Base-by-base conservation (phyloP, 225 moss, liverwort and hornwort genomes). In the Polytrichum formosum region DNA sequence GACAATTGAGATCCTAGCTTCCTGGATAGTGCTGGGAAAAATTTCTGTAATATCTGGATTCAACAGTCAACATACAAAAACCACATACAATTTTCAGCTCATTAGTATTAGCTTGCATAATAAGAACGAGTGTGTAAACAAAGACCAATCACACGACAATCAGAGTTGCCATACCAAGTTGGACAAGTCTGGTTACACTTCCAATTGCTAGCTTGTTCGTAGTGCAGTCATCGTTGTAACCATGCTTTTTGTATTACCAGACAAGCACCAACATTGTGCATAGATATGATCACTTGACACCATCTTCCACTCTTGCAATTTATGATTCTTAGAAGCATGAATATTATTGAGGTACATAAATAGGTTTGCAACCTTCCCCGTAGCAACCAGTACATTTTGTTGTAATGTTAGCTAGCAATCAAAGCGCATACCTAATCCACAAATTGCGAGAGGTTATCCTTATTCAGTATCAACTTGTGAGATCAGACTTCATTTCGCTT, bases 11-110 rank as follows among this genome's bases (percentile, higher is more conserved):
- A 54, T 64, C 61, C 69, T 54, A 17, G 68, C 69, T 73, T 87
- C 76, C 77, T 84, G 16, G 25, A 70, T 65, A 82, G 68, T 22
- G 6, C 74, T 79, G 85, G 82, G 64, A 82, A 85, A 65, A 85
- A 82, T 66, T 74, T 79, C 28, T 54, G 72, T 72, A 85, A 63
- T 8, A 85, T 74, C 82, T 85, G 82, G 26, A 62, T 59, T 60
- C 6, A 73, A 77, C 56, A 63, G 56, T 46, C 46, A 46, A 46
- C 46, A 27, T 6, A 65, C 64, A 23, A 23, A 65, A 18, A 65
- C 18, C 27, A 65, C 28, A 27, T 59, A 59, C n/a, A 59, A 46
- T 13, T 46, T 46, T 46, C 46, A 46, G 0, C 46, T 46, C 9
- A 0, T 46, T 16, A 46, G 46, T 46, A 16, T 10, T 46, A 46